Evolutionary conservation across 192 early-diverging fungal genomes (phyloP), one percentile per base, ranked within the genome.

Genomic region (Linnemannia exigua): DNA sequence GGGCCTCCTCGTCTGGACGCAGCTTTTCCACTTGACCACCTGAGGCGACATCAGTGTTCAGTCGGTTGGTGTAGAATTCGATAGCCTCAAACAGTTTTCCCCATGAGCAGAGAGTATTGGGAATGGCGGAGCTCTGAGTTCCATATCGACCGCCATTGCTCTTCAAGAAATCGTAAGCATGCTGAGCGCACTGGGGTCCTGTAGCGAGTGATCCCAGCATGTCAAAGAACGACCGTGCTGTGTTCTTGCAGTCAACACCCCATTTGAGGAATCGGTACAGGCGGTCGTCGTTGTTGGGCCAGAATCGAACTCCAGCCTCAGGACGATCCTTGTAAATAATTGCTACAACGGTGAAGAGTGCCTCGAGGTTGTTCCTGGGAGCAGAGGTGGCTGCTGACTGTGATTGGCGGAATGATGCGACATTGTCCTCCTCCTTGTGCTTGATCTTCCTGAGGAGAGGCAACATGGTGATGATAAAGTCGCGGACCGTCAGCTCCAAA

Each of bases 161-260:
- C 70, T 86, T 86, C 54, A 90, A 67, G 69, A 89, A 90, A 16
- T 91, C 88, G 66, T 86, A 79, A 2, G 88, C 86, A 48, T 80
- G 37, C 16, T 78, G 69, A 35, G 81, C 94, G 80, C 92, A 95
- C 58, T 93, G 85, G 35, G 87, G 50, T 3, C 98, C 98, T 7
- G 95, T 94, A 0, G 98, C 93, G 36, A 99, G 88, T 0, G 97
- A 92, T 25, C 94, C 91, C 20, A 99, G 88, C 90, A 97, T 94
- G 76, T 96, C 91, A 69, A 97, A 92, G 84, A 95, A 97, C 3
- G 94, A 92, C 17, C 92, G 89, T 8, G 93, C 88, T 80, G 94
- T 93, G 11, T 91, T 89, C 28, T 87, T 89, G 68, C 92, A 91
- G 76, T 91, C 91, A 0, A 90, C 81, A 19, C 89, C 90, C 94